Conservation (phyloP, 768 basidiomycete genomes). For the Leccinellum rugosiceps region DNA sequence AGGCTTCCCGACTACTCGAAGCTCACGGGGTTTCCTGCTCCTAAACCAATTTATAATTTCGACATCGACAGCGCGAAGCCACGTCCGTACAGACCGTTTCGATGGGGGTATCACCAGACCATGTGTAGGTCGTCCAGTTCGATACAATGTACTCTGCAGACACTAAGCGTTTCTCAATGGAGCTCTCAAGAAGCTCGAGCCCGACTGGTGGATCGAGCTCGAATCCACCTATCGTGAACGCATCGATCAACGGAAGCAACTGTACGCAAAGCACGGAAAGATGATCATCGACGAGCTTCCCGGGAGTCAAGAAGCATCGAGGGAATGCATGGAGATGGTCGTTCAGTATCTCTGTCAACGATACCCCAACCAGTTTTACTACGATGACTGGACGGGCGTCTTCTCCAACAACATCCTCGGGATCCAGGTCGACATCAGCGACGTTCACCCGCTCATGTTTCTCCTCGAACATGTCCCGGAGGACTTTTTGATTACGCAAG, state of each 20-base stretch:
- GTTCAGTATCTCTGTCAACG: conserved; percentile 54
- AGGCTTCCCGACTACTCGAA: conserved; percentile 38
- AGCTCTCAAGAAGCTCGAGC: conserved; percentile 48
- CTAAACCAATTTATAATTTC: conserved; percentile 41
- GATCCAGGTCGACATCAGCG: conserved; percentile 26
- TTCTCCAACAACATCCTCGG: conserved; percentile 45
- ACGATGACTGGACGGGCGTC: conserved; percentile 31
- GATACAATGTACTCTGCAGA: background rate
- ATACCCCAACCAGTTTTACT: conserved; percentile 52
- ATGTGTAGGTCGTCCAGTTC: conserved; percentile 41
- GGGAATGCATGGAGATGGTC: conserved; percentile 54
- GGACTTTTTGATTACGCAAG: conserved; percentile 44
- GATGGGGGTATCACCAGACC: conserved; percentile 55
- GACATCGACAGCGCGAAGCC: conserved; percentile 41
- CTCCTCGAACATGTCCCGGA: conserved; percentile 52
- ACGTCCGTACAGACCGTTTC: conserved; percentile 53
- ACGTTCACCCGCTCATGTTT: conserved; percentile 38
- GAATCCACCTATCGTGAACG: conserved; percentile 48
- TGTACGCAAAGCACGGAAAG: conserved; percentile 39
- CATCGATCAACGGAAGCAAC: conserved; percentile 39
- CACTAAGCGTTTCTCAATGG: background rate
- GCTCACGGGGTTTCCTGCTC: conserved; percentile 43
- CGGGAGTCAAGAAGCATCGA: conserved; percentile 46
- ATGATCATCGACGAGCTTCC: conserved; percentile 44
- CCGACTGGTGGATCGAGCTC: conserved; percentile 56